A percentile compares a stretch with the other conserved stretches of the same genome.
Evolutionary conservation across 164 flowering plant species (phyloP).

Genomic region (Hamamelis virginiana): DNA sequence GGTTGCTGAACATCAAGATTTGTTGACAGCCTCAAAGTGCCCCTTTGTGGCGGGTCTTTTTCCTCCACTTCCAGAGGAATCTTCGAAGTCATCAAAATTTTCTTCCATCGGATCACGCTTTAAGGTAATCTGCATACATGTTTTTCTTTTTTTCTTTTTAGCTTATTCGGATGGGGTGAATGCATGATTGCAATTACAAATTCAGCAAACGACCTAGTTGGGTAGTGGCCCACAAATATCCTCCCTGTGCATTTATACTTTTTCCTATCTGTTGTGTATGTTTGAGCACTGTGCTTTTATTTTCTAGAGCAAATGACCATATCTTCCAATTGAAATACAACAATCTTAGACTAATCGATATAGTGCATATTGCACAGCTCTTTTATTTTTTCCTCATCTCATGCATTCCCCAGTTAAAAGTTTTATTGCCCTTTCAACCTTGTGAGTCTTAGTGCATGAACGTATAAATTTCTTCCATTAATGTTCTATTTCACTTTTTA

Average conservation of each 20-base stretch:
- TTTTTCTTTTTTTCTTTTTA: background rate
- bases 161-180: background rate
- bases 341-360: too few relatives aligned
- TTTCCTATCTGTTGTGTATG: background rate
- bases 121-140: conserved; percentile 45
- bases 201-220: too few relatives aligned
- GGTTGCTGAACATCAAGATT: conserved; percentile 93
- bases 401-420: background rate
- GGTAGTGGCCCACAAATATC: background rate
- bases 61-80: conserved; percentile 74
- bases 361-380: too few relatives aligned
- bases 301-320: background rate
- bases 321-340: too few relatives aligned
- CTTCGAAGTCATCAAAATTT: conserved; percentile 85
- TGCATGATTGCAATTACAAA: too few relatives aligned
- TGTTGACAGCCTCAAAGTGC: conserved; percentile 74
- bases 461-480: too few relatives aligned
- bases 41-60: conserved; percentile 75
- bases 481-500: too few relatives aligned
- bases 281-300: background rate
- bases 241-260: background rate
- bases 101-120: conserved; percentile 93
- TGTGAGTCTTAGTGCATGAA: too few relatives aligned
- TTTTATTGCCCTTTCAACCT: background rate
- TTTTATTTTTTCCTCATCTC: too few relatives aligned